Evolutionary conservation across 495 filamentous ascomycete species (phyloP), one percentile per base, ranked within the genome.

Genomic region (Hypoxylon fuscum): DNA sequence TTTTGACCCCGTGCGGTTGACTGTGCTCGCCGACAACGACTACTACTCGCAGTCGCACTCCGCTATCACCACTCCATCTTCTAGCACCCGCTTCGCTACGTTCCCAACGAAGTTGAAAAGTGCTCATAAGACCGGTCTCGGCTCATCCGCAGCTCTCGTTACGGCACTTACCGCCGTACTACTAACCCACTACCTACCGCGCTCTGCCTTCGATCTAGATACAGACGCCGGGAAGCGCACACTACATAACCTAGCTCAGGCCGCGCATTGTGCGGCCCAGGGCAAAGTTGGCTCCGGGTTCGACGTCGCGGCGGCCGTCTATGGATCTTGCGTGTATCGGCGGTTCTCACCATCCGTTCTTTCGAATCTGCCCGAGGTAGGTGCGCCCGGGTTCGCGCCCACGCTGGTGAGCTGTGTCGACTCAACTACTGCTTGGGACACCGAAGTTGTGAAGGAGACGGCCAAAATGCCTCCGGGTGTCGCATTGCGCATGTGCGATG

Each of bases 261-360:
- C 90, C 4, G 88, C 93, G 1, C 95, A 98, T 77, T 97, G 94
- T 71, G 91, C 94, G 2, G 95, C 95, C 0, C 95, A 98, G 75
- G 95, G 95, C 18, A 98, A 98, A 74, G 87, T 98, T 5, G 95
- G 95, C 43, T 93, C 90, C 2, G 95, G 95, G 22, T 98, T 98
- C 68, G 95, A 98, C 73, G 90, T 98, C n/a, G 96, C 94, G 0
- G 85, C 89, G 31, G 95, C 95, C 9, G 90, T 95, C 31, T 96
- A 92, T 68, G 95, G 95, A 11, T 91, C 90, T 15, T 96, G 92
- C 68, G 76, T 90, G 5, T 98, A 98, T 81, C 84, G 88, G 17
- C 90, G 95, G 22, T 98, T 98, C 79, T 94, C 91, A 0, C 92
- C 95, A 0, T 77, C 82, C 2, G 78, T 97, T 20, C 79, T 98